Conservation (phyloP, 1,139 yeast genomes). For the Pichia terricola region DNA sequence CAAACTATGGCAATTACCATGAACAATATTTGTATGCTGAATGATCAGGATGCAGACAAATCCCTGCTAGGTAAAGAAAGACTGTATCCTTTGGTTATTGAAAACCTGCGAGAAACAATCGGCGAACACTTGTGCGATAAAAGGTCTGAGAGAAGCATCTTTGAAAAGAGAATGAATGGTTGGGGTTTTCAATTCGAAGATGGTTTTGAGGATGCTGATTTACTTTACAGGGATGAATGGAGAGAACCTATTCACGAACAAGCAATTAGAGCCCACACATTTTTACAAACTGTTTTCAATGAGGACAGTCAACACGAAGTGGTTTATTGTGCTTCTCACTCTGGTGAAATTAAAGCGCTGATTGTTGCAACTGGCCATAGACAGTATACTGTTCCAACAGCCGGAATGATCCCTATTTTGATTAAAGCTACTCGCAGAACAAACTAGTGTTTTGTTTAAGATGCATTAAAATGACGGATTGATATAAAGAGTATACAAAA, state of each 20-base stretch:
- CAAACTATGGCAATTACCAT: constrained; percentile 53
- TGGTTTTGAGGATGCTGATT: constrained; percentile 41
- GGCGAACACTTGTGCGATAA: constrained; percentile 64
- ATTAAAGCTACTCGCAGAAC: constrained; percentile 28
- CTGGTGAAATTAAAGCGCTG: constrained; percentile 50
- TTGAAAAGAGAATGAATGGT: constrained; percentile 29
- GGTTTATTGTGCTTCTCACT: constrained; percentile 50
- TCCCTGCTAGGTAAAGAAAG: constrained; percentile 7
- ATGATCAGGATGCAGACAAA: constrained; percentile 11
- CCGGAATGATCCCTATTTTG: constrained; percentile 58
- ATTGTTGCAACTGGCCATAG: constrained; percentile 46
- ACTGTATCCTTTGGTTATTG: constrained; percentile 36
- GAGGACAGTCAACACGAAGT: constrained; percentile 28
- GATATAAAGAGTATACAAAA: no score
- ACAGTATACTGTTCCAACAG: constrained; percentile 47
- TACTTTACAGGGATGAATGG: constrained; percentile 30
- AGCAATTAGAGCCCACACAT: constrained; percentile 37
- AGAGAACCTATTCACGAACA: constrained; percentile 44
- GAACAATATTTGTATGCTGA: constrained; percentile 32
- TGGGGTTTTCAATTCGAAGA: constrained; percentile 37
- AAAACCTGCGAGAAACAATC: constrained; percentile 54
- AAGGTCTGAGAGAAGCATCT: constrained; percentile 35
- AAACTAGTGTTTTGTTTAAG: no score
- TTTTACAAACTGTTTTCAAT: constrained; percentile 40
- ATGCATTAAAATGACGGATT: constrained; percentile 8